Percentiles rank a stretch among this genome's conserved stretches.
Conservation (phyloP, 2,329 filamentous ascomycete species). For the Metarhizium rileyi region DNA sequence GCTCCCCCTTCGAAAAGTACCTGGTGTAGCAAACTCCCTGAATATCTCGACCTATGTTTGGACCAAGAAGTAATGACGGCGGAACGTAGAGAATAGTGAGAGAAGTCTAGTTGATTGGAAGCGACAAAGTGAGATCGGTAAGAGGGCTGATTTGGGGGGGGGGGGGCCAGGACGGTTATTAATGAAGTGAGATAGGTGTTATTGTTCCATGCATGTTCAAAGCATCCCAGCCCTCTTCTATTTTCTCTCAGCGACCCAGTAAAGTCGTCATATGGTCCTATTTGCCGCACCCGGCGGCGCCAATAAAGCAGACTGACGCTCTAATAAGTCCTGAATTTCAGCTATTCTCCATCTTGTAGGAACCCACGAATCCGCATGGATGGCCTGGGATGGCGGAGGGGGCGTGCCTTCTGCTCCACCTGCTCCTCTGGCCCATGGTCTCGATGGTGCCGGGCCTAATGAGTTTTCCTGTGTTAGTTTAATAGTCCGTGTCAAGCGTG, state of each 20-base stretch:
- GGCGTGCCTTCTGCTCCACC: not conserved
- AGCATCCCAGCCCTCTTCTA: slow-evolving; percentile 12
- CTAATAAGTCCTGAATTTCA: slow-evolving; percentile 5
- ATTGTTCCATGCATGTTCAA: slow-evolving; percentile 4
- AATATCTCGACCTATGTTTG: not conserved
- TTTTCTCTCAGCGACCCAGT: slow-evolving; percentile 3
- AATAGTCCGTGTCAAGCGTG: not conserved
- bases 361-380: slow-evolving; percentile 6
- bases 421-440: not conserved
- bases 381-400: not conserved
- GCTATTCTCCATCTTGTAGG: slow-evolving; percentile 6
- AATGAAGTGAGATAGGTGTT: not conserved
- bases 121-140: not conserved
- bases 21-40: not conserved
- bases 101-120: not conserved
- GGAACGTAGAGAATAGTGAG: not conserved
- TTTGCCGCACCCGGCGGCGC: slow-evolving; percentile 1
- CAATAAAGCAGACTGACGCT: not conserved
- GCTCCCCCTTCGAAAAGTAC: not conserved
- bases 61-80: not conserved
- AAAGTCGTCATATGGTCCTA: slow-evolving; percentile 2
- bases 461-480: not conserved
- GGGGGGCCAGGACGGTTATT: not conserved
- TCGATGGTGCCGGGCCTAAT: slow-evolving; percentile 1
- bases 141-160: not conserved